A percentile compares a stretch with the other conserved stretches of the same genome.
Evolutionary conservation across 371 early-diverging fungal genomes (phyloP).

Genomic region (Haplosporangium sp.): DNA sequence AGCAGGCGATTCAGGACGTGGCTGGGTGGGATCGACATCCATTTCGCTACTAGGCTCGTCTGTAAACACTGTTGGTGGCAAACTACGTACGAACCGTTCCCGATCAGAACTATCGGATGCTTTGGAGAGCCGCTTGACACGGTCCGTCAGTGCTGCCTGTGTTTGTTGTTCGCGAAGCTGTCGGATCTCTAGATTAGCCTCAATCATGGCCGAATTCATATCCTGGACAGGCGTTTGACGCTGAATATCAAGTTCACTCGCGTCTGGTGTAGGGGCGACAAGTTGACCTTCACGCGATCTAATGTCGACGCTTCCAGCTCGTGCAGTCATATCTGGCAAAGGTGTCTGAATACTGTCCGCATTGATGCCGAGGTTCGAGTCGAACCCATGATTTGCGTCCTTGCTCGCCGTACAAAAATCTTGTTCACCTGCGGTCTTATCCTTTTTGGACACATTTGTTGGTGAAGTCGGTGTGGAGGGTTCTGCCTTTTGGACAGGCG

Average conservation of each 20-base stretch:
- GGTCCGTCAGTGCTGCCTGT: constrained; percentile 46
- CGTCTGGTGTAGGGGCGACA: constrained; percentile 16
- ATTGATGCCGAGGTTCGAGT: constrained; percentile 10
- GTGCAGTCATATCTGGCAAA: constrained; percentile 24
- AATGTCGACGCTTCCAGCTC: constrained; percentile 23
- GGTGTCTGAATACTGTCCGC: constrained; percentile 4
- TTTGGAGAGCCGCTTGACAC: constrained; percentile 46
- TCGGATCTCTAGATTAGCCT: constrained; percentile 41
- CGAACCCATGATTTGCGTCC: constrained; percentile 22
- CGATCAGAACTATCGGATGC: constrained; percentile 44
- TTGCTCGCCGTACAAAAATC: constrained; percentile 2
- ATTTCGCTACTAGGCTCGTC: constrained; percentile 41
- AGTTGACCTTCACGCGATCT: constrained; percentile 25
- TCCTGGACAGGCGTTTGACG: constrained; percentile 39
- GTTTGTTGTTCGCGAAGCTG: constrained; percentile 42
- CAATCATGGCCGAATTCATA: constrained; percentile 39
- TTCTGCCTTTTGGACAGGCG: neutral
- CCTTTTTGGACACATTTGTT: constrained; percentile 4
- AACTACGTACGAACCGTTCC: constrained; percentile 47
- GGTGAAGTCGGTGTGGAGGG: neutral
- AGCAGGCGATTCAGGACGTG: constrained; percentile 19
- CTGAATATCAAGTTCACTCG: constrained; percentile 17
- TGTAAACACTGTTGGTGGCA: constrained; percentile 38
- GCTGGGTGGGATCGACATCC: constrained; percentile 14
- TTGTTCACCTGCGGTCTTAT: constrained; percentile 31